Evolutionary conservation across 2,329 filamentous ascomycete genomes (phyloP).

Genomic region (Ascochyta clinopodiicola): DNA sequence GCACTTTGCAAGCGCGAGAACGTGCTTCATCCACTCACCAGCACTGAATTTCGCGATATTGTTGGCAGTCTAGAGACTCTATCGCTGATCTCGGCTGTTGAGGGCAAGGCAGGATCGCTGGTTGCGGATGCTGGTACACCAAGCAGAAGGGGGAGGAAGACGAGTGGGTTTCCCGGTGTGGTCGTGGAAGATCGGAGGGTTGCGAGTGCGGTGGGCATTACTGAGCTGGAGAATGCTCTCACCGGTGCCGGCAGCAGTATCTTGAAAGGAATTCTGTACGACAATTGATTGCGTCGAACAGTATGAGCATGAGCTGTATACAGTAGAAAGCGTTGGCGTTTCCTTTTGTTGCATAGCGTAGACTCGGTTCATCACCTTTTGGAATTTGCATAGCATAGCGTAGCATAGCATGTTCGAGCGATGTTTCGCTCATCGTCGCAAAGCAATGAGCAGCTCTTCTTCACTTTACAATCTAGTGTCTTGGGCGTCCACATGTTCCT

Average conservation of each 20-base stretch:
- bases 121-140: constrained; percentile 68
- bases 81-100: constrained; percentile 74
- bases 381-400: constrained; percentile 14
- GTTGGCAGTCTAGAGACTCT: constrained; percentile 87
- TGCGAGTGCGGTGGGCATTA: constrained; percentile 79
- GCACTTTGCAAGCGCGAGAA: constrained; percentile 84
- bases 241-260: constrained; percentile 57
- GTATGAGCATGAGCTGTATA: too few species aligned
- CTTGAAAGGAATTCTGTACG: constrained; percentile 41
- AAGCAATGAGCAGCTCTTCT: background rate
- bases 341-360: constrained; percentile 14
- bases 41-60: constrained; percentile 93
- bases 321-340: background rate
- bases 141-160: constrained; percentile 67
- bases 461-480: background rate
- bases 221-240: constrained; percentile 76
- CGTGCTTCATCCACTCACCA: constrained; percentile 86
- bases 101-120: constrained; percentile 75
- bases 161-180: constrained; percentile 52
- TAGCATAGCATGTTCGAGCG: constrained; percentile 14
- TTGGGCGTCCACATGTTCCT: background rate
- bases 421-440: background rate
- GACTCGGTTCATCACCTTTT: background rate
- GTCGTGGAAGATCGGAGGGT: constrained; percentile 76
- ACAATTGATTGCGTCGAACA: background rate